Percentiles rank a stretch among this genome's conserved stretches.
Conservation (phyloP, 768 basidiomycete genomes). For the Thelephora aurantiotincta region DNA sequence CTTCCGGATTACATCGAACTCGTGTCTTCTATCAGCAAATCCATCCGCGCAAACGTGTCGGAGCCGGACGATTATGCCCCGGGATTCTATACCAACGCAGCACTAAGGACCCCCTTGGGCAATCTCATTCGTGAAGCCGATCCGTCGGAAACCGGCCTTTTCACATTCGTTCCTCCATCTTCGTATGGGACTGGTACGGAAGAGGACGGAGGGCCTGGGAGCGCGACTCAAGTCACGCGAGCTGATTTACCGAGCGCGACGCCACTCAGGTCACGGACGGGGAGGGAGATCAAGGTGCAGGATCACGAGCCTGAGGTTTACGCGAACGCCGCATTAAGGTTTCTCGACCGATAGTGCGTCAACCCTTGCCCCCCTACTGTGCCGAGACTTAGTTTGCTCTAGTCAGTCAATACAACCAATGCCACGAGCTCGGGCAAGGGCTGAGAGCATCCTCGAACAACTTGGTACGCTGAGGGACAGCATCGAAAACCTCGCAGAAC, state of each 20-base stretch:
- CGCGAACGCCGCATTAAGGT: constrained; percentile 61
- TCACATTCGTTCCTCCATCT: constrained; percentile 34
- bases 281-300: constrained; percentile 16
- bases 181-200: constrained; percentile 6
- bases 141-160: constrained; percentile 65
- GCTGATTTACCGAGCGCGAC: constrained; percentile 59
- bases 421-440: constrained; percentile 33
- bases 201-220: constrained; percentile 19
- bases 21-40: not conserved
- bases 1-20: not conserved
- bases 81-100: constrained; percentile 47
- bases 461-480: constrained; percentile 23
- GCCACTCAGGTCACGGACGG: constrained; percentile 38
- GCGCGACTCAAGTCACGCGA: constrained; percentile 36
- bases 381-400: not conserved
- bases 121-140: constrained; percentile 75
- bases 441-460: constrained; percentile 22
- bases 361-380: not conserved
- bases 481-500: constrained; percentile 20
- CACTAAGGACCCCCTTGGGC: constrained; percentile 47
- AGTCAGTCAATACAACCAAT: constrained; percentile 34
- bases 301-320: constrained; percentile 64
- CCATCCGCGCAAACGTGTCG: constrained; percentile 2
- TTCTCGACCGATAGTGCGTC: constrained; percentile 64
- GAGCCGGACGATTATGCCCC: constrained; percentile 7